phyloP scores from a whole-genome alignment of 1,139 yeast species.

The Blastobotrys elegans region DNA sequence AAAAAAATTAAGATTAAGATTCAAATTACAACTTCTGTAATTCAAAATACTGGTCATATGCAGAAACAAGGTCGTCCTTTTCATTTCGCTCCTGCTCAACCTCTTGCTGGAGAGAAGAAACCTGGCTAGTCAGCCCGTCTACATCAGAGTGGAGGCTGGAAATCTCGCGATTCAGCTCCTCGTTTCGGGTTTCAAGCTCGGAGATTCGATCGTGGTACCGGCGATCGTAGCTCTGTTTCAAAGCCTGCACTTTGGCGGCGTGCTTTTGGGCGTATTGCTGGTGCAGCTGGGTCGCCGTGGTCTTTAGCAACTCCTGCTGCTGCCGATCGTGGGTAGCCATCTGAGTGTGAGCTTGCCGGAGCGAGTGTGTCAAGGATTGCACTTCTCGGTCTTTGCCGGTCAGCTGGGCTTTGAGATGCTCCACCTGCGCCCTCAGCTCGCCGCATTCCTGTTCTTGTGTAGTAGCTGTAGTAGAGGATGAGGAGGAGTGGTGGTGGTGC shows the following conservation, averaged over 20 bases:
- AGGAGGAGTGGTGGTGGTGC: not conserved
- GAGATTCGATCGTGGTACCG: conserved; percentile 44
- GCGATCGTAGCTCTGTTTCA: conserved; percentile 48
- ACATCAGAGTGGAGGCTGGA: conserved; percentile 1
- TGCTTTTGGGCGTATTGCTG: conserved; percentile 67
- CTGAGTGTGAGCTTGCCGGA: conserved; percentile 21
- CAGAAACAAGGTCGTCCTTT: conserved; percentile 9
- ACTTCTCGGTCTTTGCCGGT: conserved; percentile 29
- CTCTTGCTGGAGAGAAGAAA: conserved; percentile 1
- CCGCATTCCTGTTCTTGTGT: not conserved
- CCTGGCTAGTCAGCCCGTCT: conserved; percentile 4
- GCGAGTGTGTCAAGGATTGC: conserved; percentile 19
- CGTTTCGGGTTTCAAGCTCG: conserved; percentile 40
- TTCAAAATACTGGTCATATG: conserved; percentile 10
- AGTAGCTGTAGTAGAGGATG: not conserved
- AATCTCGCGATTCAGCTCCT: conserved; percentile 11
- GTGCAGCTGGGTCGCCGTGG: conserved; percentile 61
- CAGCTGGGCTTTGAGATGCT: conserved; percentile 25
- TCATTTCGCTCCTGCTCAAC: conserved; percentile 9
- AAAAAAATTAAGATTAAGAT: no score
- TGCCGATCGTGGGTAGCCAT: conserved; percentile 43
- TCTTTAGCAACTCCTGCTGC: conserved; percentile 41
- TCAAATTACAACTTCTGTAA: no score
- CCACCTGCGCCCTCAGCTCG: conserved; percentile 22
- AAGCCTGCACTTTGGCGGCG: conserved; percentile 53